Conservation (phyloP, 148 eudicot genomes). For the Cornus controversa region DNA sequence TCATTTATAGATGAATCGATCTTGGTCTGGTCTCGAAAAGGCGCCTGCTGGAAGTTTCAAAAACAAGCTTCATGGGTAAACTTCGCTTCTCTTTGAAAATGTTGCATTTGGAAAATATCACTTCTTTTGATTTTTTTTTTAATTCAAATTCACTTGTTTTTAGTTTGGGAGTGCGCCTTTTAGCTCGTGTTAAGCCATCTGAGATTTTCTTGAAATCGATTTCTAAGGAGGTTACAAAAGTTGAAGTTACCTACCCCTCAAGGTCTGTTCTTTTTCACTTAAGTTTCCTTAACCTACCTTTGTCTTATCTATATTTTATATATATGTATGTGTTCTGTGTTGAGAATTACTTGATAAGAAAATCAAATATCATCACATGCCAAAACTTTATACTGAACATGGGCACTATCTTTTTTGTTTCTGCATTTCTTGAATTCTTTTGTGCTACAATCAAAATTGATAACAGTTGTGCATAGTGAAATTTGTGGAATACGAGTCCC, state of each 20-base stretch:
- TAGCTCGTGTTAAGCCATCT: conserved; percentile 88
- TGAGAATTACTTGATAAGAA: not conserved
- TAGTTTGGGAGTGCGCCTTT: conserved; percentile 78
- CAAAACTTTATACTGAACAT: too few relatives aligned
- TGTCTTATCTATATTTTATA: not conserved
- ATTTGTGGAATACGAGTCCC: too few relatives aligned
- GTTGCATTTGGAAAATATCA: not conserved
- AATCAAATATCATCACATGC: not conserved
- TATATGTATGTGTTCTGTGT: too few relatives aligned
- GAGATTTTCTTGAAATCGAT: conserved; percentile 93
- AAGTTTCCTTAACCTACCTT: not conserved
- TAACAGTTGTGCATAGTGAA: not conserved
- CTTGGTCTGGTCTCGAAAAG: conserved; percentile 72
- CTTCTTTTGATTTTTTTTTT: not conserved
- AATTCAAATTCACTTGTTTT: not conserved
- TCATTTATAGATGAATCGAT: conserved; percentile 68
- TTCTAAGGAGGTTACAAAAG: conserved; percentile 65
- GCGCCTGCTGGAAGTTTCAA: conserved; percentile 85
- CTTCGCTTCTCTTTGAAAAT: conserved; percentile 12
- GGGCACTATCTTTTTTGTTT: too few relatives aligned
- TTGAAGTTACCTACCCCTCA: conserved; percentile 73
- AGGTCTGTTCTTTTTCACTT: conserved; percentile 45
- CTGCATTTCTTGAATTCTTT: not conserved
- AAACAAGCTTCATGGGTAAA: conserved; percentile 90
- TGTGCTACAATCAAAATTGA: not conserved